phyloP scores from a whole-genome alignment of 2,329 filamentous ascomycete species.

The Thelonectria discophora region DNA sequence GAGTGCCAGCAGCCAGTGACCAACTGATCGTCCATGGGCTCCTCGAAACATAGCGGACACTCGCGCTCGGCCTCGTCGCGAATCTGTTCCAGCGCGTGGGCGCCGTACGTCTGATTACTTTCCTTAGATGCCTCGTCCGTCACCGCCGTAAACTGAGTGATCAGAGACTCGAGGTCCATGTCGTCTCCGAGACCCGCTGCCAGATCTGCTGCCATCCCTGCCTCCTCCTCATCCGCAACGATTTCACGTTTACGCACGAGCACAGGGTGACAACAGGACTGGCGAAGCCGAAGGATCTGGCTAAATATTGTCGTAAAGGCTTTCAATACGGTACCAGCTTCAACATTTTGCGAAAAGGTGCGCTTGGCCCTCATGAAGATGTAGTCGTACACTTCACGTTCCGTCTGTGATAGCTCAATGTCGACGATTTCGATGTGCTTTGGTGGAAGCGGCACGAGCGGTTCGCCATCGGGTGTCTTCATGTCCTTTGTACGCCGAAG shows the following conservation, averaged over 20 bases:
- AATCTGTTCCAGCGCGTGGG: constrained; percentile 89
- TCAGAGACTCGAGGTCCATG: constrained; percentile 90
- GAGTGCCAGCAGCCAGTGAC: constrained; percentile 99
- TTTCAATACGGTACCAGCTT: constrained; percentile 92
- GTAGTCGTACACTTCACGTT: constrained; percentile 91
- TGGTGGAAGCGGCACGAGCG: constrained; percentile 81
- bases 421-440: constrained; percentile 87
- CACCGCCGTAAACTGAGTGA: constrained; percentile 81
- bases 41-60: constrained; percentile 93
- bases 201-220: constrained; percentile 76
- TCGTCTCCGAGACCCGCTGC: constrained; percentile 87
- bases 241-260: constrained; percentile 86
- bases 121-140: constrained; percentile 72
- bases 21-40: constrained; percentile 92
- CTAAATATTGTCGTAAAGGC: constrained; percentile 98
- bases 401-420: constrained; percentile 83
- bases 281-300: constrained; percentile 90
- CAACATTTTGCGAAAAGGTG: constrained; percentile 85
- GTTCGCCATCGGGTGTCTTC: constrained; percentile 85
- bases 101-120: constrained; percentile 70
- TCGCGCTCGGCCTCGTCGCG: constrained; percentile 88
- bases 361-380: constrained; percentile 85
- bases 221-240: constrained; percentile 88
- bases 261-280: constrained; percentile 93
- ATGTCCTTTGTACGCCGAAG: constrained; percentile 96